Conservation (phyloP, 805 yeast species). For the Ogataea nitratoaversa region DNA sequence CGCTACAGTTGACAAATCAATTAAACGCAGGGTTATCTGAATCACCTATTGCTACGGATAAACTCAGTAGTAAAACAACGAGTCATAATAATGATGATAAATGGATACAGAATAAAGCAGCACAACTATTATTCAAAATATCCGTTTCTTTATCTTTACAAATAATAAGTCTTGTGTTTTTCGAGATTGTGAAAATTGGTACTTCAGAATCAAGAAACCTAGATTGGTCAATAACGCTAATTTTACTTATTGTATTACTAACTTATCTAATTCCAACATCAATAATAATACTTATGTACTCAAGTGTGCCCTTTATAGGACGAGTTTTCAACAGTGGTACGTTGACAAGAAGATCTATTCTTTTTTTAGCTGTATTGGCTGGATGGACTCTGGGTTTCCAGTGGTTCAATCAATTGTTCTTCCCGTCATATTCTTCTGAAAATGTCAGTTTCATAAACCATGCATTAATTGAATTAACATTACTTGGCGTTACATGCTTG, state of each 20-base stretch:
- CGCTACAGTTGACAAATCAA: slow-evolving; percentile 1
- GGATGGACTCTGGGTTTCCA: slow-evolving; percentile 37
- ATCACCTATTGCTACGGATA: not conserved
- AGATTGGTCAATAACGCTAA: slow-evolving; percentile 38
- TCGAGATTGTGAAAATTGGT: slow-evolving; percentile 24
- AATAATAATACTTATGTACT: slow-evolving; percentile 3
- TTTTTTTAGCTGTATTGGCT: slow-evolving; percentile 12
- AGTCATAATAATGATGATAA: not conserved
- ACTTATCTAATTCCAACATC: slow-evolving; percentile 42
- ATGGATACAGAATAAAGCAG: not conserved
- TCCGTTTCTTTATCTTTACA: slow-evolving; percentile 27
- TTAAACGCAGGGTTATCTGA: not conserved
- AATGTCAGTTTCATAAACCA: slow-evolving; percentile 8
- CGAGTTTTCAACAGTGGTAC: not conserved
- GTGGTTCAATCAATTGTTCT: slow-evolving; percentile 5
- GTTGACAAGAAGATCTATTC: slow-evolving; percentile 1
- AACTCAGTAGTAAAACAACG: not conserved
- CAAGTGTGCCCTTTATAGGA: not conserved
- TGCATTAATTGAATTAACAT: slow-evolving; percentile 42
- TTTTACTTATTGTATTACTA: slow-evolving; percentile 35
- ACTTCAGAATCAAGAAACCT: slow-evolving; percentile 25
- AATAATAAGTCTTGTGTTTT: slow-evolving; percentile 25
- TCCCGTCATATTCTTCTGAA: not conserved
- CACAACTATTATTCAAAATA: slow-evolving; percentile 16
- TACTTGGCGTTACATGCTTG: slow-evolving; percentile 47